phyloP scores from a whole-genome alignment of 2,329 filamentous ascomycete species.

The Cladosporium colombiae region DNA sequence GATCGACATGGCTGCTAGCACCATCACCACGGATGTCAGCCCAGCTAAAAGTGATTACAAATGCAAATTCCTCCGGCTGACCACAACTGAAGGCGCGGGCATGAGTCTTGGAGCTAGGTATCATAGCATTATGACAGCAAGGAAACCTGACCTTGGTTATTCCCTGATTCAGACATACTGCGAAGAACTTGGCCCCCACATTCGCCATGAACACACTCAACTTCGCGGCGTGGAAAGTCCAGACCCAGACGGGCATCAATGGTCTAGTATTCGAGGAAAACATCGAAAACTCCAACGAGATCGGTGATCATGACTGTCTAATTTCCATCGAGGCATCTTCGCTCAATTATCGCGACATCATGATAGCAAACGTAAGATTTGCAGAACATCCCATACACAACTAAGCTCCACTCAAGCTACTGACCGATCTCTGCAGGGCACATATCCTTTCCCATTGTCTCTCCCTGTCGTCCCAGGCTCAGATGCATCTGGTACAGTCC shows the following conservation, averaged over 20 bases:
- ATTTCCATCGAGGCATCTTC: not conserved
- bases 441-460: not conserved
- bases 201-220: not conserved
- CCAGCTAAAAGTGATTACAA: not conserved
- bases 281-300: not conserved
- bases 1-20: not conserved
- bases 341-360: not conserved
- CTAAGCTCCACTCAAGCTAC: not conserved
- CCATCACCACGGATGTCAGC: not conserved
- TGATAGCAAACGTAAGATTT: not conserved
- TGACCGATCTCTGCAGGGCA: not conserved
- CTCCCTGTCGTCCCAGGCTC: not conserved
- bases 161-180: not conserved
- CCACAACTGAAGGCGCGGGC: not conserved
- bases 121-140: not conserved
- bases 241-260: not conserved
- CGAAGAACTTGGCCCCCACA: not conserved
- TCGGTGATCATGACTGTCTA: not conserved
- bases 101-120: not conserved
- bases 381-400: not conserved
- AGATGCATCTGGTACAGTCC: not conserved
- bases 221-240: not conserved
- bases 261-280: not conserved
- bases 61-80: not conserved
- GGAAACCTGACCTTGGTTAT: not conserved